Percentiles rank a stretch among this genome's conserved stretches.
phyloP scores from a whole-genome alignment of 208 protist species.

The Herpetomonas tarakana region DNA sequence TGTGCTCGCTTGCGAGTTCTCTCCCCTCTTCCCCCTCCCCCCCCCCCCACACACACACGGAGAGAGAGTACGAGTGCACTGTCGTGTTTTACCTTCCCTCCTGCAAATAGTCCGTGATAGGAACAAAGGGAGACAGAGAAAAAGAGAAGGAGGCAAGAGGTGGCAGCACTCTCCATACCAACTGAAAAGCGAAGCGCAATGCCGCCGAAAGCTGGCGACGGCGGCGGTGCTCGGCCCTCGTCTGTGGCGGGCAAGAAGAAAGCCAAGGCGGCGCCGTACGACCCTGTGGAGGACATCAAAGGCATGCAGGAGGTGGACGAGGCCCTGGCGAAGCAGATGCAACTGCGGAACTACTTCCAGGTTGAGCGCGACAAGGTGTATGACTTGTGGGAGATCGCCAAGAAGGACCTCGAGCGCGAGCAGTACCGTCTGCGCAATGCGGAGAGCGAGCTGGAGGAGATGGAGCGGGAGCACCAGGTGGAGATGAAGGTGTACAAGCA shows the following conservation, averaged over 20 bases:
- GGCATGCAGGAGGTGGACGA: constrained; percentile 64
- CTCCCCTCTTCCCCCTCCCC: neutral
- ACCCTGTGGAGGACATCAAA: constrained; percentile 41
- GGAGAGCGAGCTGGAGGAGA: constrained; percentile 93
- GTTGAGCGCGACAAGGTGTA: constrained; percentile 95
- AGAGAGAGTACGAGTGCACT: no score
- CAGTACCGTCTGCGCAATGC: constrained; percentile 79
- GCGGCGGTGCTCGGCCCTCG: constrained; percentile 9
- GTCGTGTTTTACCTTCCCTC: no score
- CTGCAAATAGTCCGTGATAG: no score
- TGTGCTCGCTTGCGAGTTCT: neutral
- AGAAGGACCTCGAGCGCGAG: constrained; percentile 89
- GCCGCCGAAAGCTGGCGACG: constrained; percentile 25
- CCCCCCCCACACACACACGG: constrained; percentile 4
- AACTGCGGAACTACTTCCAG: constrained; percentile 96
- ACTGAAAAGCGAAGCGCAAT: no score
- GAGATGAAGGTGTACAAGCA: constrained; percentile 98
- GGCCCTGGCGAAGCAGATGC: constrained; percentile 83
- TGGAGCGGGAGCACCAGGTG: constrained; percentile 94
- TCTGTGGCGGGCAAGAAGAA: constrained; percentile 26
- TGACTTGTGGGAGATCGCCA: constrained; percentile 91
- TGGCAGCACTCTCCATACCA: no score
- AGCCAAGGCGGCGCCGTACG: constrained; percentile 16
- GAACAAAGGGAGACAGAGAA: no score
- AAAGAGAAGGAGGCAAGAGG: no score